These are phyloP conservation scores for Raffaelea albimanens DNA, from an alignment of 2,329 filamentous ascomycete species.

Conservation along the genomic window DNA sequence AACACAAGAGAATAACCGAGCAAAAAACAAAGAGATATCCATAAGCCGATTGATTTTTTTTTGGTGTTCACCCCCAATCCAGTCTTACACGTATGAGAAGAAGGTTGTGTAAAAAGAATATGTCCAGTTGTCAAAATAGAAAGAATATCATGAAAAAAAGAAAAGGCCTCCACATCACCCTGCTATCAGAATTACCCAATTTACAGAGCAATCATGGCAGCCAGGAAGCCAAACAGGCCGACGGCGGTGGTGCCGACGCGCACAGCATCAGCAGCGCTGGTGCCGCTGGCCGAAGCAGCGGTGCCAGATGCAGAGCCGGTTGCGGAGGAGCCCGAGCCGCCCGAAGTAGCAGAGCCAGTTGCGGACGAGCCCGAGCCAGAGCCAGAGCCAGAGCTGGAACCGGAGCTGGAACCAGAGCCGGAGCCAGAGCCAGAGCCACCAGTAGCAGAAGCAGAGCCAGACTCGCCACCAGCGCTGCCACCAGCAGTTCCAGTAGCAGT, in stretches of 20 bases:
- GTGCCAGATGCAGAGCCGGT: conserved; percentile 7
- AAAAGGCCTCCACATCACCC: too few relatives aligned
- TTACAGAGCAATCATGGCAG: conserved; percentile 43
- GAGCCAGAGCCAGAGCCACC: not conserved
- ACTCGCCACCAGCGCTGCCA: not conserved
- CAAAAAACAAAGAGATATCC: too few relatives aligned
- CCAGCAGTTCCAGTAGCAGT: conserved; percentile 11
- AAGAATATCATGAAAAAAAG: too few relatives aligned
- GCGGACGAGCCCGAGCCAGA: conserved; percentile 4
- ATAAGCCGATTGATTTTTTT: too few relatives aligned
- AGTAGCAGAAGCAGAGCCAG: conserved; percentile 16
- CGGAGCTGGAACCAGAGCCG: conserved; percentile 12
- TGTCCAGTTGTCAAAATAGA: too few relatives aligned
- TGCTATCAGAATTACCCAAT: too few relatives aligned
- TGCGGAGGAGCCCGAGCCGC: not conserved
- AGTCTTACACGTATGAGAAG: too few relatives aligned
- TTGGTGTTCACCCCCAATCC: too few relatives aligned
- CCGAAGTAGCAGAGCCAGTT: conserved; percentile 14
- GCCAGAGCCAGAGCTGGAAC: conserved; percentile 1
- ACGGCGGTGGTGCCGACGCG: conserved; percentile 28
- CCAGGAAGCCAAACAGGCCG: conserved; percentile 37
- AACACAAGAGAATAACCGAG: too few relatives aligned
- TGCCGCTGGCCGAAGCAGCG: conserved; percentile 18
- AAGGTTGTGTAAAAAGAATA: too few relatives aligned
- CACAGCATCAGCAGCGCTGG: conserved; percentile 23